A percentile compares a stretch with the other conserved stretches of the same genome.
phyloP scores from a whole-genome alignment of 768 basidiomycete species.

The Chalciporus sphaerocephalus region DNA sequence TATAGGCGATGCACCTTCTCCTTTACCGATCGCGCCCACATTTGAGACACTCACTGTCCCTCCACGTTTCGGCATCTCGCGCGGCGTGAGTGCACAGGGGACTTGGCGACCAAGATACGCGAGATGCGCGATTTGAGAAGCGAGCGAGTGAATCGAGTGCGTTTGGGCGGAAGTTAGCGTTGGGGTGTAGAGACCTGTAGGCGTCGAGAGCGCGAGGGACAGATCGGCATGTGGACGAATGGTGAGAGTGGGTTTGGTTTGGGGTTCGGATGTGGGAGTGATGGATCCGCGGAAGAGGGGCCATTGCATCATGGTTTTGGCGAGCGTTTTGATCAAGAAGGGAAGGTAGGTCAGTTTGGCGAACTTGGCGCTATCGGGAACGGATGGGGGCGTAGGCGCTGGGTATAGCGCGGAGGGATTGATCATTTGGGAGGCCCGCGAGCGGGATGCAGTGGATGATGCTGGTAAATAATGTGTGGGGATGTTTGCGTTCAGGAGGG shows the following conservation, averaged over 20 bases:
- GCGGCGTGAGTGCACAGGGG: slow-evolving; percentile 58
- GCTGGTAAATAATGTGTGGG: slow-evolving; percentile 50
- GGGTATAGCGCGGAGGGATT: slow-evolving; percentile 40
- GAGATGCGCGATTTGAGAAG: slow-evolving; percentile 57
- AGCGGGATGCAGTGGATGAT: slow-evolving; percentile 33
- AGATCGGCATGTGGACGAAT: slow-evolving; percentile 76
- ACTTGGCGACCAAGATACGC: slow-evolving; percentile 62
- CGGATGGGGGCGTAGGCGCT: slow-evolving; percentile 36
- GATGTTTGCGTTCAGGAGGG: slow-evolving; percentile 63
- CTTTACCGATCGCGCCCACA: slow-evolving; percentile 74
- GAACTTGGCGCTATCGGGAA: slow-evolving; percentile 55
- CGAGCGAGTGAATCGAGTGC: slow-evolving; percentile 55
- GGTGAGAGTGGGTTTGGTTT: slow-evolving; percentile 59
- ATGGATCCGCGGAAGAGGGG: slow-evolving; percentile 78
- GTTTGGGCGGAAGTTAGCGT: slow-evolving; percentile 55
- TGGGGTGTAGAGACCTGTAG: slow-evolving; percentile 80
- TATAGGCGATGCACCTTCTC: slow-evolving; percentile 67
- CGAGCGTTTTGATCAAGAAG: slow-evolving; percentile 76
- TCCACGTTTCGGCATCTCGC: slow-evolving; percentile 70
- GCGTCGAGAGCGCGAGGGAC: slow-evolving; percentile 70
- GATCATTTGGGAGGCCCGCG: slow-evolving; percentile 24
- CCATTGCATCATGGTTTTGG: slow-evolving; percentile 78
- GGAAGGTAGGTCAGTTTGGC: slow-evolving; percentile 76
- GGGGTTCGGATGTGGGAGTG: slow-evolving; percentile 34
- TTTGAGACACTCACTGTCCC: slow-evolving; percentile 82